These are phyloP conservation scores for Sclerotinia borealis DNA, from an alignment of 2,329 filamentous ascomycete species.

Conservation along the genomic window DNA sequence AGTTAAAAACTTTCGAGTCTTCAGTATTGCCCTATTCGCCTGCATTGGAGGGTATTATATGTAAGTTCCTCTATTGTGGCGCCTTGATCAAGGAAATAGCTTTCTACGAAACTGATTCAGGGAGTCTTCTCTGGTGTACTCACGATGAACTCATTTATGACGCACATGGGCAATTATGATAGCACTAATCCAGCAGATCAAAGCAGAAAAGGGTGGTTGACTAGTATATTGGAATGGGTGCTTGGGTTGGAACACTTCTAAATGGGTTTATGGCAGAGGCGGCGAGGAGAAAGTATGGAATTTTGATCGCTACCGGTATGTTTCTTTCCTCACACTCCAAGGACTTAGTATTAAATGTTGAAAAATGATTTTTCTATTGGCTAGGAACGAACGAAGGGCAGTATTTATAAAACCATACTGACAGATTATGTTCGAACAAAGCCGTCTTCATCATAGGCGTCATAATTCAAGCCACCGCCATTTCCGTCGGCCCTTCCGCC, in stretches of 20 bases:
- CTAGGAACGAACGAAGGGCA: too few species aligned
- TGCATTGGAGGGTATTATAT: conserved; percentile 55
- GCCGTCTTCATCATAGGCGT: conserved; percentile 63
- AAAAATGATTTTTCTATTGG: neutral
- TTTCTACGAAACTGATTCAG: conserved; percentile 31
- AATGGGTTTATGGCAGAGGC: conserved; percentile 67
- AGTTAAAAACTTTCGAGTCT: conserved; percentile 55
- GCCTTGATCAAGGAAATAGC: neutral
- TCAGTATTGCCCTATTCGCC: conserved; percentile 54
- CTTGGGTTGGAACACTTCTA: conserved; percentile 67
- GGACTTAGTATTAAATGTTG: neutral
- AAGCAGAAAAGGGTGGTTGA: conserved; percentile 54
- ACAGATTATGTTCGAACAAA: neutral
- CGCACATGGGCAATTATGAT: conserved; percentile 50
- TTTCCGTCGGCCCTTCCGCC: conserved; percentile 47
- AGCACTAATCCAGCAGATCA: conserved; percentile 41
- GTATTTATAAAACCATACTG: neutral
- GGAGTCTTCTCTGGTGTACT: conserved; percentile 70
- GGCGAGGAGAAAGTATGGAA: conserved; percentile 61
- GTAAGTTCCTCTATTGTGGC: conserved; percentile 13
- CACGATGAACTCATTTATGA: conserved; percentile 48
- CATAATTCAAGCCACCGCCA: conserved; percentile 59
- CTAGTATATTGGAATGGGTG: conserved; percentile 68
- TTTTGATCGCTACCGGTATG: conserved; percentile 54
- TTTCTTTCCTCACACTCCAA: neutral